Evolutionary conservation across 192 early-diverging fungal species (phyloP).

Genomic region (Coemansia erecta): DNA sequence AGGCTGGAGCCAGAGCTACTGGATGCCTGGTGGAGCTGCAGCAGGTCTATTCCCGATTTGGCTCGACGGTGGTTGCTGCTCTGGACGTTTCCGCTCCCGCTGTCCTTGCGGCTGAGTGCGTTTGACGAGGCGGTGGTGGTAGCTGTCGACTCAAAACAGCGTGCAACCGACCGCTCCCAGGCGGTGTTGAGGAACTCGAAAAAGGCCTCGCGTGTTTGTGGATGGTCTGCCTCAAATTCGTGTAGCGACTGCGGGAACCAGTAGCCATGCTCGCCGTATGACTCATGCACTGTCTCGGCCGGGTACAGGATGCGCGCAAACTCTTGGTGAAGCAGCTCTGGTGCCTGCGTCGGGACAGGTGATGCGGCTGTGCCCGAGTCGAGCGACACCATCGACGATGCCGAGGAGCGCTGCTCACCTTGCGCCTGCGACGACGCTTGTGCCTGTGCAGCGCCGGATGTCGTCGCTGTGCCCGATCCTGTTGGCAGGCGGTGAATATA

Average conservation of each 20-base stretch:
- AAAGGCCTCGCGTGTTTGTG: slow-evolving; percentile 39
- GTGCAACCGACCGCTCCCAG: slow-evolving; percentile 43
- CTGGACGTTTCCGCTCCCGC: slow-evolving; percentile 19
- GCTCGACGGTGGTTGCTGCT: slow-evolving; percentile 16
- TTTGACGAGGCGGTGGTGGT: no score
- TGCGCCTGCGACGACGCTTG: slow-evolving; percentile 1
- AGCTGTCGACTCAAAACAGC: slow-evolving; percentile 36
- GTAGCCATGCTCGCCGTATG: slow-evolving; percentile 50
- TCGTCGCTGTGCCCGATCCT: background rate
- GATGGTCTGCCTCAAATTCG: slow-evolving; percentile 49
- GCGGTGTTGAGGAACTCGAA: slow-evolving; percentile 52
- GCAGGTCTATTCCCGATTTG: slow-evolving; percentile 7
- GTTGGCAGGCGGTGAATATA: slow-evolving; percentile 39
- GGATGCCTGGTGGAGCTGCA: background rate
- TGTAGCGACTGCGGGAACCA: slow-evolving; percentile 54
- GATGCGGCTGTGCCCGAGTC: slow-evolving; percentile 24
- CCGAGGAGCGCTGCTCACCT: slow-evolving; percentile 24
- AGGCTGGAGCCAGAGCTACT: background rate
- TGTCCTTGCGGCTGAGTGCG: slow-evolving; percentile 37
- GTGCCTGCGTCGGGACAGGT: slow-evolving; percentile 1
- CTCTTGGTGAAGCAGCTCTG: slow-evolving; percentile 35
- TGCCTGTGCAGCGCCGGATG: slow-evolving; percentile 8
- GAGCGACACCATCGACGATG: slow-evolving; percentile 42
- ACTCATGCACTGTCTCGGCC: slow-evolving; percentile 41
- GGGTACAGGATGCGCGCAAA: slow-evolving; percentile 51